Evolutionary conservation across 1,284 basidiomycete species (phyloP).

Genomic region (Trametes pubescens): DNA sequence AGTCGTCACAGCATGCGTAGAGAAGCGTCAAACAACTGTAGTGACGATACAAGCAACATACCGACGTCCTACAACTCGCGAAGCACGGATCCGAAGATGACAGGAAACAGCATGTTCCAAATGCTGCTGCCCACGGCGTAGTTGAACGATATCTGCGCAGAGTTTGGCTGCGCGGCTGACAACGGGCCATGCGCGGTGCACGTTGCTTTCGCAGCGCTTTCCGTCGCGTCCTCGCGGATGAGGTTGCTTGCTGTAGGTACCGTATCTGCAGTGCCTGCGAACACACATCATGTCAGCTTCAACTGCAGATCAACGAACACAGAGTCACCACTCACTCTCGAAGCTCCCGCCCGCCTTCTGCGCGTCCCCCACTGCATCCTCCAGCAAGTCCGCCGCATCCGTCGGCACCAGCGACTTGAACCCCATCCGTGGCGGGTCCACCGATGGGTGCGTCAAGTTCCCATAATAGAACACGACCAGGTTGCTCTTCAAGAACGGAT

Average conservation of each 20-base stretch:
- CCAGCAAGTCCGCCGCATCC: slow-evolving; percentile 53
- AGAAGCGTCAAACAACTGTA: not conserved
- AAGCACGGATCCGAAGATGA: not conserved
- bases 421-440: slow-evolving; percentile 71
- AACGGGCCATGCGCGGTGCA: not conserved
- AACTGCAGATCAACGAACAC: too few species aligned
- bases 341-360: slow-evolving; percentile 37
- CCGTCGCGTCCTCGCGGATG: slow-evolving; percentile 18
- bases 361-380: slow-evolving; percentile 51
- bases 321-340: slow-evolving; percentile 25
- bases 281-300: not conserved
- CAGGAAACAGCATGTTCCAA: not conserved
- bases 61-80: not conserved
- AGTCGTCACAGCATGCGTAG: not conserved
- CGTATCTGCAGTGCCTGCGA: slow-evolving; percentile 18
- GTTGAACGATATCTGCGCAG: not conserved
- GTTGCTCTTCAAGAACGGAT: slow-evolving; percentile 51
- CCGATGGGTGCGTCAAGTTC: slow-evolving; percentile 66
- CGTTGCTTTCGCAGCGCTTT: not conserved
- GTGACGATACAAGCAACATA: too few species aligned
- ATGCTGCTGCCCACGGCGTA: too few species aligned
- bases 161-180: not conserved
- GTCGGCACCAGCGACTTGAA: slow-evolving; percentile 70
- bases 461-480: slow-evolving; percentile 67
- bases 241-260: slow-evolving; percentile 27